These are phyloP conservation scores for Oryza rufipogon DNA, from an alignment of 176 grass and related monocot species.

Conservation along the genomic window DNA sequence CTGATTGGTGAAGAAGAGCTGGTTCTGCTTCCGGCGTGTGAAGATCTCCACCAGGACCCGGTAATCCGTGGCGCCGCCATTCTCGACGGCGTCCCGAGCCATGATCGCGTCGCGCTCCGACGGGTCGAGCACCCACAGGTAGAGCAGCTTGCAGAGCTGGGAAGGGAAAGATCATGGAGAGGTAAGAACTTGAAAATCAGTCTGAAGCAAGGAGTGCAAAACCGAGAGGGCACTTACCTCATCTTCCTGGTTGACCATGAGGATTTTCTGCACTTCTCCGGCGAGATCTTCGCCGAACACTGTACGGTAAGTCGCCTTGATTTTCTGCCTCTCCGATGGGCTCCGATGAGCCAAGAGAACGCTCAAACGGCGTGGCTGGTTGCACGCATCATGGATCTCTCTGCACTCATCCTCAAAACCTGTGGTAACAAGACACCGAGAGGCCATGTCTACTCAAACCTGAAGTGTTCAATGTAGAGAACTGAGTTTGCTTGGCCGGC, in stretches of 20 bases:
- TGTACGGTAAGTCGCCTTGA: constrained; percentile 64
- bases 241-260: constrained; percentile 45
- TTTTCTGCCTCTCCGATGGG: constrained; percentile 60
- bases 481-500: not conserved
- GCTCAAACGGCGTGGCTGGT: constrained; percentile 52
- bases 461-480: constrained; percentile 19
- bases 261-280: constrained; percentile 32
- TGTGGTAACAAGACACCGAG: not conserved
- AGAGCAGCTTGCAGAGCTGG: constrained; percentile 70
- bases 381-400: constrained; percentile 66
- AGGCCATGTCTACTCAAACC: constrained; percentile 21
- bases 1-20: constrained; percentile 98
- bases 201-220: constrained; percentile 1
- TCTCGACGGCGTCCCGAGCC: constrained; percentile 57
- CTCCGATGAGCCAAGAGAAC: constrained; percentile 56
- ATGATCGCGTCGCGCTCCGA: constrained; percentile 72
- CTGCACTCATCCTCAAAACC: constrained; percentile 51
- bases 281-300: constrained; percentile 69
- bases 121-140: constrained; percentile 85
- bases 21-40: constrained; percentile 76
- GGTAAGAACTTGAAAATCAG: not conserved
- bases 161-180: not conserved
- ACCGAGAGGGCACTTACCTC: constrained; percentile 49
- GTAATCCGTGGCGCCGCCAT: constrained; percentile 47
- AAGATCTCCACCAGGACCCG: constrained; percentile 75